Percentiles rank a stretch among this genome's conserved stretches.
phyloP scores from a whole-genome alignment of 768 basidiomycete genomes.

The Auricularia auricula-judae region DNA sequence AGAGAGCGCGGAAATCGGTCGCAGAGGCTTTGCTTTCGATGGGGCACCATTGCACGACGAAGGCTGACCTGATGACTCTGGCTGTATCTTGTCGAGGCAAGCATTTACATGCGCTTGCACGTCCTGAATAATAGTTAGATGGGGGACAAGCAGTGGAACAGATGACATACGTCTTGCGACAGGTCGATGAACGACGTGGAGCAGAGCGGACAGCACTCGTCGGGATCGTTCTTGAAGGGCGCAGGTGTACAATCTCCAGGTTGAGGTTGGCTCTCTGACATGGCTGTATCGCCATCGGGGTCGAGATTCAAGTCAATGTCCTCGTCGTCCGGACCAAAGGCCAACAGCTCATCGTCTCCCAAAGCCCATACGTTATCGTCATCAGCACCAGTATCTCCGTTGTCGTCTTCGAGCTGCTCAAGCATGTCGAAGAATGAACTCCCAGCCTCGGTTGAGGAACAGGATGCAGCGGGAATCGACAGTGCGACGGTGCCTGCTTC shows the following conservation, averaged over 20 bases:
- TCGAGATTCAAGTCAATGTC: constrained; percentile 18
- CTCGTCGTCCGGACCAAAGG: constrained; percentile 20
- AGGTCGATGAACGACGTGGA: constrained; percentile 18
- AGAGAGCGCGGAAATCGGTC: constrained; percentile 13
- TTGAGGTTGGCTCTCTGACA: constrained; percentile 11
- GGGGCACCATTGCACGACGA: background rate
- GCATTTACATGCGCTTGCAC: constrained; percentile 44
- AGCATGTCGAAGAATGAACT: too few species aligned
- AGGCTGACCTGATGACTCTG: background rate
- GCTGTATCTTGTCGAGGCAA: constrained; percentile 31
- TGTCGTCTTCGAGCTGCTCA: background rate
- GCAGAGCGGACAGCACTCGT: constrained; percentile 19
- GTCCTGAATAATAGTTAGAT: constrained; percentile 25
- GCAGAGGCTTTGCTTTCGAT: constrained; percentile 10
- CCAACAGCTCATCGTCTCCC: constrained; percentile 57
- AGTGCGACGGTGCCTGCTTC: too few species aligned
- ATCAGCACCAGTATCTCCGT: background rate
- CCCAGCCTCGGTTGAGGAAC: too few species aligned
- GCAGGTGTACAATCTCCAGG: background rate
- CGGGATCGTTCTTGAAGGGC: background rate
- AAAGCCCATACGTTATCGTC: constrained; percentile 50
- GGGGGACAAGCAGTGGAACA: constrained; percentile 3
- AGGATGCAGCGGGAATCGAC: too few species aligned
- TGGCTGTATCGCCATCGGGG: constrained; percentile 13
- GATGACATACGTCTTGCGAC: constrained; percentile 16